phyloP scores from a whole-genome alignment of 306 rosid species.

The Vigna hirtella region DNA sequence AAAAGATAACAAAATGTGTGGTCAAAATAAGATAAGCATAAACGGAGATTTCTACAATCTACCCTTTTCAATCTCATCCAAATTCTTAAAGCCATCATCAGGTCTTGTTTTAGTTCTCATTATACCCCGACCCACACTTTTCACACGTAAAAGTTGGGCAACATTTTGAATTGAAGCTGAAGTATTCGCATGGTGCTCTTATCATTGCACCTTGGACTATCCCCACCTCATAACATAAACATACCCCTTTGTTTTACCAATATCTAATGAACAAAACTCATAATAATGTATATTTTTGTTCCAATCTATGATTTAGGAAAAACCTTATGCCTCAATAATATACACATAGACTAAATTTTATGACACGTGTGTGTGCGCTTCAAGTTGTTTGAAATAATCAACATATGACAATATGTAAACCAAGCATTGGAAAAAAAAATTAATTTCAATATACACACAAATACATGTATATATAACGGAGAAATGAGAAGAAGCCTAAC shows the following conservation, averaged over 20 bases:
- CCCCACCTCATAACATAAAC: background rate
- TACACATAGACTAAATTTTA: background rate
- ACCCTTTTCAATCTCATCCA: conserved; percentile 13
- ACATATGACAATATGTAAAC: no score
- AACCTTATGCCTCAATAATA: background rate
- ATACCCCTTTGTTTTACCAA: background rate
- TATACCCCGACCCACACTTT: conserved; percentile 18
- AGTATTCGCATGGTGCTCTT: background rate
- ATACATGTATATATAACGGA: background rate
- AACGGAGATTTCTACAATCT: background rate
- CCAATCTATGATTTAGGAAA: background rate
- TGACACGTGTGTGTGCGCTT: no score
- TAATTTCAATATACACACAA: no score
- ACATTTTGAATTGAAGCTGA: background rate
- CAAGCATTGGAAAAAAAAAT: no score
- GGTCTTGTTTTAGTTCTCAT: conserved; percentile 35
- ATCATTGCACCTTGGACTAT: background rate
- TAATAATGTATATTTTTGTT: background rate
- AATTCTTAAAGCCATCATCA: background rate
- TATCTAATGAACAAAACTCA: background rate
- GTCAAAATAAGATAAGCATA: conserved; percentile 34
- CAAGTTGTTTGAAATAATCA: no score
- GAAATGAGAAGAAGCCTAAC: background rate
- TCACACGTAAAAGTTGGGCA: background rate
- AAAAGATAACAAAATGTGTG: conserved; percentile 38